A percentile compares a stretch with the other conserved stretches of the same genome.
phyloP scores from a whole-genome alignment of 2,329 filamentous ascomycete species.

The Cucurbitaria berberidis region DNA sequence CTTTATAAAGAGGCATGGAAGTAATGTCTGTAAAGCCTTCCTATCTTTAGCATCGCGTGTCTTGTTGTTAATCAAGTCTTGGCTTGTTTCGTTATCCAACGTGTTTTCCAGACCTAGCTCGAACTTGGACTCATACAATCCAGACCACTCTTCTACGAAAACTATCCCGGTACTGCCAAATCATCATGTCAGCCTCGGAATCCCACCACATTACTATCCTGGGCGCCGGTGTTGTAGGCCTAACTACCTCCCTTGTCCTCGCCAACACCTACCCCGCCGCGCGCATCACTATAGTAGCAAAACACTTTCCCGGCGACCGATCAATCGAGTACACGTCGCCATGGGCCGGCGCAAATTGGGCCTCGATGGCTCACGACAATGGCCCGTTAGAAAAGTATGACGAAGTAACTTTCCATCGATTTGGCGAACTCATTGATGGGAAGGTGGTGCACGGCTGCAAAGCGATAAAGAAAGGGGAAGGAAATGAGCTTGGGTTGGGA shows the following conservation, averaged over 20 bases:
- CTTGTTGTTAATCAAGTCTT: neutral
- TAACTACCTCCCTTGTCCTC: constrained; percentile 69
- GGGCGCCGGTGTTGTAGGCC: constrained; percentile 68
- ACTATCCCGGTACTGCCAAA: neutral
- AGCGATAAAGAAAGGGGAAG: constrained; percentile 20
- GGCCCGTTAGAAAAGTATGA: constrained; percentile 42
- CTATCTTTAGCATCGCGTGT: neutral
- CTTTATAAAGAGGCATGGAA: neutral
- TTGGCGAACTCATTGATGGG: constrained; percentile 34
- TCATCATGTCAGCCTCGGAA: constrained; percentile 19
- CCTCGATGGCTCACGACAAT: constrained; percentile 58
- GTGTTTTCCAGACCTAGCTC: neutral
- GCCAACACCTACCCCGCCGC: constrained; percentile 60
- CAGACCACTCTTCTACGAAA: neutral
- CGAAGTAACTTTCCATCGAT: constrained; percentile 37
- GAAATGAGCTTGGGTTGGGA: constrained; percentile 33
- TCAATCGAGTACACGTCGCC: constrained; percentile 89
- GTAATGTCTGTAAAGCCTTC: neutral
- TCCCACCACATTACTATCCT: constrained; percentile 35
- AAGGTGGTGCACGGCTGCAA: constrained; percentile 26
- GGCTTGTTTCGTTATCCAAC: neutral
- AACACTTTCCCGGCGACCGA: constrained; percentile 93
- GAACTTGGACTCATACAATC: neutral
- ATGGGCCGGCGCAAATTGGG: constrained; percentile 84
- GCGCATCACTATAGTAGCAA: constrained; percentile 74